Base-by-base conservation (phyloP, 495 filamentous ascomycete species). In the Xylaria castorea region DNA sequence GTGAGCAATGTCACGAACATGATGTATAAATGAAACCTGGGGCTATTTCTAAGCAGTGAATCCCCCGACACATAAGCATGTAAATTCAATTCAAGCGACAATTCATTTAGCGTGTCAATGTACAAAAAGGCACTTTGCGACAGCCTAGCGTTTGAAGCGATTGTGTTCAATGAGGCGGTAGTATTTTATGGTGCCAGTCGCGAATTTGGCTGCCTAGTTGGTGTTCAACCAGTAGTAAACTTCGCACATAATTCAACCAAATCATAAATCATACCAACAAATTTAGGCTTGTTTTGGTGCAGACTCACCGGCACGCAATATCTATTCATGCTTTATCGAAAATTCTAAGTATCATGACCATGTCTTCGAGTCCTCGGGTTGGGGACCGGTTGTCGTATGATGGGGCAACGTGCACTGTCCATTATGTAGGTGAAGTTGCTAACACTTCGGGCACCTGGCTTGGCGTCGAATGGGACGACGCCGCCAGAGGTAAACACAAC, bases 401-500 rank as follows among this genome's bases (percentile, higher is more conserved):
- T 53, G 89, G 88, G 30, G 85, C 89, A 42, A 78, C 91, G 48
- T 97, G 94, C 80, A 98, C 96, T 1, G 89, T 99, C 62, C 89
- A 94, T 40, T 98, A 94, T 76, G 83, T 92, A 74, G 96, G 96
- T 61, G 78, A 83, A 48, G 90, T 99, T 22, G 85, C 88, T 66
- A 92, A 92, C 48, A 96, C 94, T 25, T 83, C 87, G 27, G 94
- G 93, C 40, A 85, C 87, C 76, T 98, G 96, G 97, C 84, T 99
- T 25, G 96, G 96, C 34, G 94, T 98, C 25, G 96, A 99, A 85
- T 99, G 97, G 97, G 96, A 98, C 81, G 92, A 97, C 76, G 84
- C 89, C 67, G 84, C 83, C 51, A 85, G 94, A 76, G 97, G 96
- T 40, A 98, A 97, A 83, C 94, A 99, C 83, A 88, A 93, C 71